Percentiles rank a stretch among this genome's conserved stretches.
Evolutionary conservation across 345 rosid species (phyloP).

Genomic region (Sisymbrium irio): DNA sequence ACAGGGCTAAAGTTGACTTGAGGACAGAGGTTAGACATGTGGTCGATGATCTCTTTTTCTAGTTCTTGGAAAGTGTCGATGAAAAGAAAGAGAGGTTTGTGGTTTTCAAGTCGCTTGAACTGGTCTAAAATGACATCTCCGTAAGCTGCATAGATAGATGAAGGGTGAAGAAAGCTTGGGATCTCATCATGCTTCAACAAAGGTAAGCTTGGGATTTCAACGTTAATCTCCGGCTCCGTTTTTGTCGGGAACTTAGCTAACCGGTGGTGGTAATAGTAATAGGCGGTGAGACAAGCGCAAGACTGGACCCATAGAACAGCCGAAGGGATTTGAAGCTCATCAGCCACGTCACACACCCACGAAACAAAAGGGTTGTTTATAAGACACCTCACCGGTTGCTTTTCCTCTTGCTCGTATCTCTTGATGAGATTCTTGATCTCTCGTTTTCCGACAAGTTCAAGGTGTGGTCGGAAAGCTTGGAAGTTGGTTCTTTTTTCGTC

Average conservation of each 20-base stretch:
- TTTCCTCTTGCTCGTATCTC: constrained; percentile 24
- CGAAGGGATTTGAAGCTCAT: constrained; percentile 56
- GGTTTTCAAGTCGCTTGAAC: constrained; percentile 41
- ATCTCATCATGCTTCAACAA: constrained; percentile 64
- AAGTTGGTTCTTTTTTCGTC: constrained; percentile 44
- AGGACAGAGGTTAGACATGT: constrained; percentile 55
- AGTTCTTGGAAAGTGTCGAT: constrained; percentile 67
- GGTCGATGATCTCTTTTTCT: constrained; percentile 56
- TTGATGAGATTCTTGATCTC: constrained; percentile 43
- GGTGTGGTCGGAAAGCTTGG: constrained; percentile 42
- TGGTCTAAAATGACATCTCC: constrained; percentile 48
- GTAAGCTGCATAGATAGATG: constrained; percentile 35
- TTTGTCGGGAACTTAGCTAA: constrained; percentile 52
- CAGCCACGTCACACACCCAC: constrained; percentile 78
- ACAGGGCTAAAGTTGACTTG: constrained; percentile 38
- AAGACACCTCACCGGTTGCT: constrained; percentile 50
- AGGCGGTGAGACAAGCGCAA: constrained; percentile 61
- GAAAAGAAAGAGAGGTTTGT: constrained; percentile 55
- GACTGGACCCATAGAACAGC: constrained; percentile 92
- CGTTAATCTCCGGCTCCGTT: constrained; percentile 48
- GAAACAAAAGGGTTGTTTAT: constrained; percentile 72
- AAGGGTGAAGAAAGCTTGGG: constrained; percentile 68
- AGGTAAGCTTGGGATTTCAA: constrained; percentile 57
- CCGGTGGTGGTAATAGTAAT: constrained; percentile 54
- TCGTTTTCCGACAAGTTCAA: constrained; percentile 48